A percentile compares a stretch with the other conserved stretches of the same genome.
phyloP scores from a whole-genome alignment of 139 green algal species.

The Picochlorum sp. region DNA sequence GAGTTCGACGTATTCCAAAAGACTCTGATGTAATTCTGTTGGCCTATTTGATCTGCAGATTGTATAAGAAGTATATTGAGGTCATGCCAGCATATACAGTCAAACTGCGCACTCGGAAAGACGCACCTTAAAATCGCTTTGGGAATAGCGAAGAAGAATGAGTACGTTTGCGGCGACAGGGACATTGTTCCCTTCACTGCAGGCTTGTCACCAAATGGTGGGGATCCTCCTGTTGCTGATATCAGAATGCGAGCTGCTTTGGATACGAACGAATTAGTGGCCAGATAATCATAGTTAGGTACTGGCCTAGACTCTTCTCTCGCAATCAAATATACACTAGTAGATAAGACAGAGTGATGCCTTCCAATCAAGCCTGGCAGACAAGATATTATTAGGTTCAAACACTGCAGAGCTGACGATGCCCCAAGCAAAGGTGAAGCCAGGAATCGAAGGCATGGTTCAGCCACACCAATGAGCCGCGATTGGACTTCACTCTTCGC shows the following conservation, averaged over 20 bases:
- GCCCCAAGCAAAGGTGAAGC: slow-evolving; percentile 52
- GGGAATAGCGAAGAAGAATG: slow-evolving; percentile 71
- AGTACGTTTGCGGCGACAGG: slow-evolving; percentile 51
- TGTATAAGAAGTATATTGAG: not conserved
- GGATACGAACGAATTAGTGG: slow-evolving; percentile 17
- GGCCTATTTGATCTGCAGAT: slow-evolving; percentile 45
- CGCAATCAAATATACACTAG: slow-evolving; percentile 49
- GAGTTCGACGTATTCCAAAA: slow-evolving; percentile 49
- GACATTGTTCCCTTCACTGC: slow-evolving; percentile 14
- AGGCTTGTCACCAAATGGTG: not conserved
- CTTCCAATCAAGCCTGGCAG: slow-evolving; percentile 46
- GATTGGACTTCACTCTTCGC: slow-evolving; percentile 32
- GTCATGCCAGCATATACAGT: not conserved
- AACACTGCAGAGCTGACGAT: slow-evolving; percentile 47
- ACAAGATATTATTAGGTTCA: slow-evolving; percentile 44
- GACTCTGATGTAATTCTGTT: slow-evolving; percentile 67
- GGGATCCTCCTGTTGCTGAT: slow-evolving; percentile 10
- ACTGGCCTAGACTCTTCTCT: slow-evolving; percentile 15
- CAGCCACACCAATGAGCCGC: slow-evolving; percentile 44
- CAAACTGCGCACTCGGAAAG: no score
- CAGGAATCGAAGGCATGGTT: slow-evolving; percentile 60
- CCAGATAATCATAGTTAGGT: slow-evolving; percentile 31
- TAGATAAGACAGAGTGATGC: slow-evolving; percentile 33
- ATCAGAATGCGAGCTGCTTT: slow-evolving; percentile 42
- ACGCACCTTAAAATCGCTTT: slow-evolving; percentile 14